Evolutionary conservation across 1,139 yeast species (phyloP).

Genomic region (Saccharomycopsis hybrid): DNA sequence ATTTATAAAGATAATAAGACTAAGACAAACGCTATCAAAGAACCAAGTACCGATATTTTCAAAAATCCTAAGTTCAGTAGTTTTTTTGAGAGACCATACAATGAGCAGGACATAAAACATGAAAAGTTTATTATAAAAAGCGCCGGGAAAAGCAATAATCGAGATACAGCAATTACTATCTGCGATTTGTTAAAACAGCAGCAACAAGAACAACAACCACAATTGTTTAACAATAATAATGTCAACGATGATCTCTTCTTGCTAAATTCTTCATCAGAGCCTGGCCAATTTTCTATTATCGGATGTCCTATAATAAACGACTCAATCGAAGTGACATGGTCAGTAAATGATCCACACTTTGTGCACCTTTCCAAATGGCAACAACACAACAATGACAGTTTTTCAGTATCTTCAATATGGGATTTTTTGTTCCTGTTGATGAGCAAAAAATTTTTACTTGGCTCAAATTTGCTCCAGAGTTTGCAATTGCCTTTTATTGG

Average conservation of each 20-base stretch:
- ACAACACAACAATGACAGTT: background rate
- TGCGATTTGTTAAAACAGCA: conserved; percentile 24
- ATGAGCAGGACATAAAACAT: no score
- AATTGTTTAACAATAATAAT: background rate
- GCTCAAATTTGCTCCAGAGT: background rate
- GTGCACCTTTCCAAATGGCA: conserved; percentile 26
- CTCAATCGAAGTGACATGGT: conserved; percentile 59
- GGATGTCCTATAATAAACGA: conserved; percentile 54
- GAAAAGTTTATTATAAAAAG: no score
- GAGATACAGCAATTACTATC: conserved; percentile 5
- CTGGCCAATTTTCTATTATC: conserved; percentile 85
- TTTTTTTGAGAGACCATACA: background rate
- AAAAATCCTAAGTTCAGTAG: no score
- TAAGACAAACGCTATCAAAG: background rate
- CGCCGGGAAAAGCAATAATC: no score
- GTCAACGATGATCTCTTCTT: conserved; percentile 42
- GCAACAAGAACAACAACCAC: no score
- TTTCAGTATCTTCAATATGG: conserved; percentile 35
- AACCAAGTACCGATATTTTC: background rate
- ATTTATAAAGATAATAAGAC: background rate
- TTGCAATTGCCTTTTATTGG: conserved; percentile 68
- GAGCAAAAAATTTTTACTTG: conserved; percentile 27
- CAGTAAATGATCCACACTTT: conserved; percentile 19
- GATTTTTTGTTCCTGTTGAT: conserved; percentile 43
- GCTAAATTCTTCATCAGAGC: conserved; percentile 67